Base-by-base conservation (phyloP, 1,284 basidiomycete genomes). In the Ustilago tritici region DNA sequence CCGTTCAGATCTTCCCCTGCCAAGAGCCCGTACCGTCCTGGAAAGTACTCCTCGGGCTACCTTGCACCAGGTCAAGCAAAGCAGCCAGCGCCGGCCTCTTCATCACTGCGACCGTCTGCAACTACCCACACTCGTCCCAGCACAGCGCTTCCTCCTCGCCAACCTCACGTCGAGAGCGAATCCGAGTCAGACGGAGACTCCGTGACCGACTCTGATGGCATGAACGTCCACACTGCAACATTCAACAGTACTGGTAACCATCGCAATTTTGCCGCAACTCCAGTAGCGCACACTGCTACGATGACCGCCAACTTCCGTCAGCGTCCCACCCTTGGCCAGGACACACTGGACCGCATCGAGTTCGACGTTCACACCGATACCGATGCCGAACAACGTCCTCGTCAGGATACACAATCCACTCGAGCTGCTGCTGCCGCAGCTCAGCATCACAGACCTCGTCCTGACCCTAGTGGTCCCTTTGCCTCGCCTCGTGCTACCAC, bases 211-310 rank as follows among this genome's bases (percentile, higher is more conserved):
- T 78, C 76, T 7, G 65, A 66, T 34, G 62, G 55, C n/a, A 65
- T 70, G 50, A 56, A 68, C 9, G 56, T 67, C 31, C 66, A 46
- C 47, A 67, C 58, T n/a, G 58, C 69, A 17, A 63, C 59, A 15
- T 71, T 61, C 60, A 68, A 65, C 62, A 73, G 71, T 46, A 81
- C 79, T 0, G 79, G 79, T 52, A 81, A 81, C 40, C 79, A 81
- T 35, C 63, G 70, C 40, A 72, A 61, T 31, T 76, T 78, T 58
- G 71, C 71, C 12, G 72, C 74, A 11, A 81, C 73, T 2, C 73
- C 68, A 8, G 72, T 68, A 15, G 70, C 66, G 1, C 74, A 77
- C 35, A 75, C 68, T 40, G 63, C 56, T n/a, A 70, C 67, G 23
- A 67, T 69, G 52, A 76, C 67, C 1, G 53, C 58, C 47, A 57